These are phyloP conservation scores for Penicillium sp. DNA, from an alignment of 2,329 filamentous ascomycete genomes.

Conservation along the genomic window DNA sequence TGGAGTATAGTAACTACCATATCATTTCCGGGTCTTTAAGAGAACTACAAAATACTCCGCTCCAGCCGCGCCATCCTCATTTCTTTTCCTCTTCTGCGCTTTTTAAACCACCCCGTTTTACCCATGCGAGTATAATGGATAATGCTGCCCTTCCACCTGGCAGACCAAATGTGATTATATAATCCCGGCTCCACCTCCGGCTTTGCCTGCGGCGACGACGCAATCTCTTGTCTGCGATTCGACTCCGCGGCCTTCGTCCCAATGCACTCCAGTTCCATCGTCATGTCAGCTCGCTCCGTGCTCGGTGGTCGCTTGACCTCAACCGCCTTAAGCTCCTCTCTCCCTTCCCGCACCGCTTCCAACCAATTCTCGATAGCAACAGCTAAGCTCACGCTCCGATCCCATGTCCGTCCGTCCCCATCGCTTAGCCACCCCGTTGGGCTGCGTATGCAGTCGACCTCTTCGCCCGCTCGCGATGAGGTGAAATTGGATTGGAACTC, in stretches of 20 bases:
- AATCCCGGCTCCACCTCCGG: slow-evolving; percentile 16
- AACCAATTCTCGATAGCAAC: slow-evolving; percentile 14
- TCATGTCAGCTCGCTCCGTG: slow-evolving; percentile 35
- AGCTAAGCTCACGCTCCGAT: slow-evolving; percentile 16
- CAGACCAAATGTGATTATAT: no score
- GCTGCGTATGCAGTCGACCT: slow-evolving; percentile 31
- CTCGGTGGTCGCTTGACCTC: slow-evolving; percentile 29
- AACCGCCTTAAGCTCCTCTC: slow-evolving; percentile 22
- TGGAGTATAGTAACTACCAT: no score
- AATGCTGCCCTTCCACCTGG: no score
- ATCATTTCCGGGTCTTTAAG: no score
- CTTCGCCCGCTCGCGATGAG: slow-evolving; percentile 30
- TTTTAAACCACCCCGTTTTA: no score
- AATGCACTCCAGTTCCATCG: slow-evolving; percentile 25
- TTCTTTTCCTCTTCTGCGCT: no score
- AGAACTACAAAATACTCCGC: no score
- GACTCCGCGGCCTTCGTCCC: no score
- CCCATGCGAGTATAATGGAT: no score
- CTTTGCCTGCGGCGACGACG: slow-evolving; percentile 3
- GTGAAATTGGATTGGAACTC: slow-evolving; percentile 76
- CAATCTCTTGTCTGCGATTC: slow-evolving; percentile 17
- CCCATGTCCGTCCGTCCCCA: slow-evolving; percentile 9
- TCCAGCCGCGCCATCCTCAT: no score
- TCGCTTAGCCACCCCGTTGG: slow-evolving; percentile 6
- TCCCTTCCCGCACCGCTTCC: slow-evolving; percentile 26